Base-by-base conservation (phyloP, 495 filamentous ascomycete genomes). In the Penicillium taxi region DNA sequence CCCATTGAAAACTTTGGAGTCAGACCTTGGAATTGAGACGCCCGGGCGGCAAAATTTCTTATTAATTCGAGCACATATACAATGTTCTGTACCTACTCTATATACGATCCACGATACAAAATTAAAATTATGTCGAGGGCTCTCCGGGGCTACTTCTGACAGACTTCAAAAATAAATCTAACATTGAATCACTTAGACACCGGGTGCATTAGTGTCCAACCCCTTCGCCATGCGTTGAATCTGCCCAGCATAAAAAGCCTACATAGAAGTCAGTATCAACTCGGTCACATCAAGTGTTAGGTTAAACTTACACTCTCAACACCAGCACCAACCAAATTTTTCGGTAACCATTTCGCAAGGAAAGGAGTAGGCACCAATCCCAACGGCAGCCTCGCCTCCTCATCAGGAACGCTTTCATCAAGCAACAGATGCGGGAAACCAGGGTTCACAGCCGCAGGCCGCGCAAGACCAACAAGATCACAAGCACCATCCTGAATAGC, bases 391-490 rank as follows among this genome's bases (percentile, higher is more conserved):
- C 19, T 37, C 13, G 73, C 73, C 43, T 78, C 61, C 18, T 67
- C 55, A 38, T 75, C 72, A 22, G 41, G 32, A 4, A 80, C 47
- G 29, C 61, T 50, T 39, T 66, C 58, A 53, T 80, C 76, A 26
- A 82, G 48, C 24, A 80, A 47, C 25, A 72, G 35, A 12, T 61
- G 59, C 3, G 78, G 67, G 16, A 77, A 53, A 8, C 50, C 40
- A 0, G 77, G 70, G 35, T 72, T 45, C 12, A 74, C 36, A 17
- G 67, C 60, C 1, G 75, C 67, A 8, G 76, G 76, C 11, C 77
- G 52, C 0, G 55, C 75, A 31, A 82, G 54, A 2, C 77, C 77
- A 18, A 81, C 56, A 18, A 80, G 37, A 44, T 80, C 75, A 53
- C 77, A 80, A 6, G 70, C 70, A 8, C 64, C 67, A 13, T 62